Evolutionary conservation across 495 filamentous ascomycete genomes (phyloP).

Genomic region (Choiromyces venosus): DNA sequence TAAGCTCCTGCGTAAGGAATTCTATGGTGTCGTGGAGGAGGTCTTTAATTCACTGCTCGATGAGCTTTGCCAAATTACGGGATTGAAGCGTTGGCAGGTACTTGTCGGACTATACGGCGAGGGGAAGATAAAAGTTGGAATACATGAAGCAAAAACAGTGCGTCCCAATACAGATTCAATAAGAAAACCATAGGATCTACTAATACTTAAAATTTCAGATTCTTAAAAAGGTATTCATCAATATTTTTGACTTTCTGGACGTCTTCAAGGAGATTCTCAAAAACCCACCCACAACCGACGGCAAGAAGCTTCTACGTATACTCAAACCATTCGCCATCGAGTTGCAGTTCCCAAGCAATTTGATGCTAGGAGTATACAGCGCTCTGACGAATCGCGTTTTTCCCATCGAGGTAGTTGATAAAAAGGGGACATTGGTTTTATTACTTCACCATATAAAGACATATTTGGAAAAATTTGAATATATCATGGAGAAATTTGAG

Average conservation of each 20-base stretch:
- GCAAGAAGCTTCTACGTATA: neutral
- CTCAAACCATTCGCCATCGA: neutral
- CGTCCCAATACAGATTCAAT: neutral
- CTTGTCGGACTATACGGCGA: neutral
- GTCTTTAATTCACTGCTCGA: neutral
- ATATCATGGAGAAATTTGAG: neutral
- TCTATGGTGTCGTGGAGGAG: neutral
- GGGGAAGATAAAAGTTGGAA: neutral
- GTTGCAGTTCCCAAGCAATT: neutral
- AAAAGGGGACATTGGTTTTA: neutral
- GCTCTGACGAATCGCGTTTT: neutral
- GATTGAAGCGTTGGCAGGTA: neutral
- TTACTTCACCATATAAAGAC: neutral
- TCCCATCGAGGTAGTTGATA: neutral
- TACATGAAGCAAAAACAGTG: neutral
- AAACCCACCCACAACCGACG: neutral
- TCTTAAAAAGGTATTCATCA: neutral
- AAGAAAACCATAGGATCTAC: neutral
- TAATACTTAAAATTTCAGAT: neutral
- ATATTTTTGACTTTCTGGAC: neutral
- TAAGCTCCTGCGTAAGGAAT: neutral
- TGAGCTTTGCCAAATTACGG: neutral
- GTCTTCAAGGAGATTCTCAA: neutral
- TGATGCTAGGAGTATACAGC: neutral
- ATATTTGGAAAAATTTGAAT: neutral